Base-by-base conservation (phyloP, 164 flowering plant genomes). In the Paratinospora sagittata region DNA sequence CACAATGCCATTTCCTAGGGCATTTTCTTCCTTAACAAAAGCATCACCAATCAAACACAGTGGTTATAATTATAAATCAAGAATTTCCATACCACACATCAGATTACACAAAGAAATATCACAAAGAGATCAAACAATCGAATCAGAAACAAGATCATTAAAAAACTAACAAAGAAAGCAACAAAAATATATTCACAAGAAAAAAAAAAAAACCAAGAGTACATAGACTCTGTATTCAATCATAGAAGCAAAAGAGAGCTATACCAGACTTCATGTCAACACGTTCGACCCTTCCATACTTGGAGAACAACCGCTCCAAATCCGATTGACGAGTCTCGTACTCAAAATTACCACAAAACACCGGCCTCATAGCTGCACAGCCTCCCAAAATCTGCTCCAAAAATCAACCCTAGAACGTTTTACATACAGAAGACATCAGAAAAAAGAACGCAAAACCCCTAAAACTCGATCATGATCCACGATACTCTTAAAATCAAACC, bases 231-330 rank as follows among this genome's bases (percentile, higher is more conserved):
- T n/a, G n/a, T n/a, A n/a, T n/a, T n/a, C n/a, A n/a, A n/a, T n/a
- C n/a, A n/a, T n/a, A n/a, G n/a, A n/a, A n/a, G n/a, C n/a, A n/a
- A n/a, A n/a, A n/a, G n/a, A n/a, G n/a, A n/a, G n/a, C n/a, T n/a
- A n/a, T 84, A 91, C 97, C 94, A 78, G 94, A 86, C 82, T 91
- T 91, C 85, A 91, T 87, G 76, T 91, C 94, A 17, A 91, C 88
- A 5, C 97, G 91, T 30, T 91, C 97, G 21, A 89, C 84, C 72
- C 80, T 79, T 34, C 94, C 94, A 49, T 83, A 87, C 67, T 88
- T 88, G 58, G 87, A 78, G 80, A 91, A 91, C 67, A 87, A 65
- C 1, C 87, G 86, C 67, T 91, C 94, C 75, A 91, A 70, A 23
- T 91, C 97, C 13, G 87, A 80, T 39, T 88, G 92, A n/a, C 97